Conservation (phyloP, 805 yeast genomes). For the Kuraishia ogatae region DNA sequence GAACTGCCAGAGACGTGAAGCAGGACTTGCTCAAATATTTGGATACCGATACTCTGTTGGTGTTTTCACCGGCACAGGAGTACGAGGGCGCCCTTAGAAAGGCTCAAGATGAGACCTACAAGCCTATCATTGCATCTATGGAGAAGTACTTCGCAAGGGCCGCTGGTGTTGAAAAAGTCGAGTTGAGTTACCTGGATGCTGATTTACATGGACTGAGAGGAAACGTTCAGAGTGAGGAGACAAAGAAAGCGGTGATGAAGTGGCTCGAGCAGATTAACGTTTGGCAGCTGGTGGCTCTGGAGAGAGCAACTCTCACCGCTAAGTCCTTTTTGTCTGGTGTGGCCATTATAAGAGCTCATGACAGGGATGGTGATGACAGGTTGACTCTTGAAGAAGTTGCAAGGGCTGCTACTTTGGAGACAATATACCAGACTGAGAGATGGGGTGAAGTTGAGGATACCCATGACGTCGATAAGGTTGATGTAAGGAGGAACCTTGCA, state of each 20-base stretch:
- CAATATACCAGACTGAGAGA: constrained; percentile 70
- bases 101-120: constrained; percentile 71
- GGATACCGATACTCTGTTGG: constrained; percentile 90
- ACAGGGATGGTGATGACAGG: constrained; percentile 19
- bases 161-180: constrained; percentile 23
- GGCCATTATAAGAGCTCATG: constrained; percentile 43
- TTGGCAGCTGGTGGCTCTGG: constrained; percentile 84
- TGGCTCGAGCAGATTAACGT: constrained; percentile 58
- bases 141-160: constrained; percentile 46
- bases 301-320: constrained; percentile 77
- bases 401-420: constrained; percentile 72
- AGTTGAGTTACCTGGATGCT: constrained; percentile 61
- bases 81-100: constrained; percentile 74
- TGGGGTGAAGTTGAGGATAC: constrained; percentile 99
- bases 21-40: constrained; percentile 65
- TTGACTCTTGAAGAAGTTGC: constrained; percentile 62
- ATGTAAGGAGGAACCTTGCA: constrained; percentile 73
- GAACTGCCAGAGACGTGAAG: constrained; percentile 49
- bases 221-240: constrained; percentile 55
- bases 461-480: constrained; percentile 94
- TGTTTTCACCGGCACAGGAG: constrained; percentile 73
- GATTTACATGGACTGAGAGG: constrained; percentile 79
- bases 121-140: constrained; percentile 64
- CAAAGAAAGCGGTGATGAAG: constrained; percentile 49
- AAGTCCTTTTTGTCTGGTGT: constrained; percentile 84